Percentiles rank a stretch among this genome's conserved stretches.
These are phyloP conservation scores for Pichia cephalocereana DNA, from an alignment of 805 yeast species.

Conservation along the genomic window DNA sequence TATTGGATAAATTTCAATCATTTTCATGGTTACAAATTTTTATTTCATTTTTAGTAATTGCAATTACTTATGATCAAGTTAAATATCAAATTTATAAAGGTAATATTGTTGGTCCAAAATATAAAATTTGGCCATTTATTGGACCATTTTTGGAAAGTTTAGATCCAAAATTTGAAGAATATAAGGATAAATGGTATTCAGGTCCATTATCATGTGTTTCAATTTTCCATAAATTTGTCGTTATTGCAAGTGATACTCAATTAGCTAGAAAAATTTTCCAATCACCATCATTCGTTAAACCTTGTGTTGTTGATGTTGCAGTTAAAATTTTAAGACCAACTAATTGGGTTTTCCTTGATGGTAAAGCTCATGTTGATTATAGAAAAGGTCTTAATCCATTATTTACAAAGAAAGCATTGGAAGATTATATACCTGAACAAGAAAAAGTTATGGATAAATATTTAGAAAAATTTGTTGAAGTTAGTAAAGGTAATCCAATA, in stretches of 20 bases:
- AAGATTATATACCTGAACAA: slow-evolving; percentile 73
- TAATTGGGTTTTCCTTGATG: slow-evolving; percentile 97
- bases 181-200: slow-evolving; percentile 85
- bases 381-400: slow-evolving; percentile 84
- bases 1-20: slow-evolving; percentile 1
- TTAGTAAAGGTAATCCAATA: slow-evolving; percentile 50
- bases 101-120: slow-evolving; percentile 78
- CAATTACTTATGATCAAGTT: slow-evolving; percentile 64
- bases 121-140: slow-evolving; percentile 87
- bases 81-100: slow-evolving; percentile 77
- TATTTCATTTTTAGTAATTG: slow-evolving; percentile 36
- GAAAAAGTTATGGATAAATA: slow-evolving; percentile 81
- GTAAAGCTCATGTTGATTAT: slow-evolving; percentile 90
- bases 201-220: slow-evolving; percentile 96
- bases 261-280: slow-evolving; percentile 78
- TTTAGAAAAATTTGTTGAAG: slow-evolving; percentile 52
- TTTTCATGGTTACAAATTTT: slow-evolving; percentile 46
- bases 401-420: slow-evolving; percentile 77
- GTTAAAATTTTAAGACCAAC: slow-evolving; percentile 86
- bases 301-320: slow-evolving; percentile 98
- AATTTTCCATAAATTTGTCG: slow-evolving; percentile 95
- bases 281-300: slow-evolving; percentile 83
- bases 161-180: slow-evolving; percentile 93
- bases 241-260: slow-evolving; percentile 83
- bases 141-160: slow-evolving; percentile 93